Conservation (phyloP, 768 basidiomycete genomes). For the Mycena olivaceomarginata region DNA sequence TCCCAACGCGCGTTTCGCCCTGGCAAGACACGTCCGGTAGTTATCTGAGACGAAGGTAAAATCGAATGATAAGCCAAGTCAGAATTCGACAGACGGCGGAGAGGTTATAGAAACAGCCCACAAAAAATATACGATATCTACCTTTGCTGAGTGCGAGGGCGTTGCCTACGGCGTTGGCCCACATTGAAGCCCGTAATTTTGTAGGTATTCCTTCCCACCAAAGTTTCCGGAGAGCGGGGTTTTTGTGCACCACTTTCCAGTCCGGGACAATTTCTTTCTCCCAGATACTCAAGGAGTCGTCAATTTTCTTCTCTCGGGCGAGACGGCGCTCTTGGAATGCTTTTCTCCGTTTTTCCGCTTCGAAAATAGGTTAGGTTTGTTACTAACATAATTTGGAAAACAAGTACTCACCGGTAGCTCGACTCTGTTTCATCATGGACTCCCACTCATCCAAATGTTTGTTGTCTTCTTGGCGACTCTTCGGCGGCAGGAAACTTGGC, state of each 20-base stretch:
- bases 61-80: slow-evolving; percentile 17
- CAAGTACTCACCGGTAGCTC: slow-evolving; percentile 75
- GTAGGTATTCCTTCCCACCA: slow-evolving; percentile 94
- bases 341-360: slow-evolving; percentile 84
- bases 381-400: neutral
- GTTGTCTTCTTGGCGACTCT: slow-evolving; percentile 82
- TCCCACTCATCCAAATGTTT: slow-evolving; percentile 93
- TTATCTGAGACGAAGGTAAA: slow-evolving; percentile 68
- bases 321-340: slow-evolving; percentile 78
- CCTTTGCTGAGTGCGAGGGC: slow-evolving; percentile 89
- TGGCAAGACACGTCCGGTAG: slow-evolving; percentile 80
- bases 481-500: slow-evolving; percentile 91
- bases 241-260: slow-evolving; percentile 85
- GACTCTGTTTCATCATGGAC: slow-evolving; percentile 90
- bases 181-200: slow-evolving; percentile 86
- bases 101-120: slow-evolving; percentile 19
- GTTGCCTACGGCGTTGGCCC: slow-evolving; percentile 93
- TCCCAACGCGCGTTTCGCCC: slow-evolving; percentile 83
- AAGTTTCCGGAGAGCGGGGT: slow-evolving; percentile 77
- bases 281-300: slow-evolving; percentile 85
- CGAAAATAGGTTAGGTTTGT: slow-evolving; percentile 21
- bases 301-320: slow-evolving; percentile 79
- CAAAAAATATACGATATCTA: slow-evolving; percentile 51
- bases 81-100: slow-evolving; percentile 16
- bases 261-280: slow-evolving; percentile 88